A percentile compares a stretch with the other conserved stretches of the same genome.
Evolutionary conservation across 1,284 basidiomycete species (phyloP).

Genomic region (Trametes sp.): DNA sequence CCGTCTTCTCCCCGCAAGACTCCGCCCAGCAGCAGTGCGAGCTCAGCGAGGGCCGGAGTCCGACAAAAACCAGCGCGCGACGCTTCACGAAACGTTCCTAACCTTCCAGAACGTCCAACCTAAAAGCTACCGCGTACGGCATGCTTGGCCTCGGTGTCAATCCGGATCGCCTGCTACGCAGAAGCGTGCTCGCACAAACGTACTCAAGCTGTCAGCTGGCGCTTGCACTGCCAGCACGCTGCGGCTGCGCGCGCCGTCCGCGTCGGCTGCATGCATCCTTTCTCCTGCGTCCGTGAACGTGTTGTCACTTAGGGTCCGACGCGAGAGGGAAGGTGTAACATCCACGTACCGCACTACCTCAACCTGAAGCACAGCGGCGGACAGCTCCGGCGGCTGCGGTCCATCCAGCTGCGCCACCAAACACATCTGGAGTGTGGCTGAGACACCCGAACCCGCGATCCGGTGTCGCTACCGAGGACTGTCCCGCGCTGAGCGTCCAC

Average conservation of each 20-base stretch:
- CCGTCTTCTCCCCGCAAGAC: neutral
- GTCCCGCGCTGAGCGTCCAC: neutral
- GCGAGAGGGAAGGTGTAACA: no score
- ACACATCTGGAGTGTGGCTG: neutral
- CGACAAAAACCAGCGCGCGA: neutral
- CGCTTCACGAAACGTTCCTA: constrained; percentile 27
- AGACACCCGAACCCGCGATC: neutral
- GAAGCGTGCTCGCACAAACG: neutral
- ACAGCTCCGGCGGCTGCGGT: neutral
- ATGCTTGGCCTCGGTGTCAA: constrained; percentile 25
- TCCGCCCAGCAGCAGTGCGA: neutral
- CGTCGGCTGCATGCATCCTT: neutral
- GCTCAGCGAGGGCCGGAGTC: constrained; percentile 11
- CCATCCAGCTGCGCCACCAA: neutral
- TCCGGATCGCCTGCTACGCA: constrained; percentile 13
- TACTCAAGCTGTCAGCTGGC: neutral
- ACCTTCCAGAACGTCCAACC: constrained; percentile 28
- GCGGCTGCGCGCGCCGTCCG: neutral
- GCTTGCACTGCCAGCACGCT: neutral
- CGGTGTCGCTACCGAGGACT: neutral
- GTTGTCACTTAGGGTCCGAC: neutral
- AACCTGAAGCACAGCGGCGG: neutral
- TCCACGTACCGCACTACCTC: neutral
- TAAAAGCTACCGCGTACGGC: constrained; percentile 25
- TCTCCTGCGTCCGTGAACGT: neutral